Percentiles rank a stretch among this genome's conserved stretches.
Conservation (phyloP, 1,284 basidiomycete species). For the Takashimella tepidaria region DNA sequence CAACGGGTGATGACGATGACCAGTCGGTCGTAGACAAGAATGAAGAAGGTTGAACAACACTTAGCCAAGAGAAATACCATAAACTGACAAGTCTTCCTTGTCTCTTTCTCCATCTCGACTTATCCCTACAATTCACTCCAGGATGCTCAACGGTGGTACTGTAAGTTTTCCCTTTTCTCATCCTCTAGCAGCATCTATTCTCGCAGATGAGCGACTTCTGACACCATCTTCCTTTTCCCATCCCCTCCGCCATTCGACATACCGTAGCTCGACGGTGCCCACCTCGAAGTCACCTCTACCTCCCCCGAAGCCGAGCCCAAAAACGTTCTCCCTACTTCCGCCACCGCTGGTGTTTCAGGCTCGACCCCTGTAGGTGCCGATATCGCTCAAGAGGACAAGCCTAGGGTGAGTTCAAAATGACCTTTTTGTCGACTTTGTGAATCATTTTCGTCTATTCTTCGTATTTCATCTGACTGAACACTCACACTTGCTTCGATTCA, state of each 20-base stretch:
- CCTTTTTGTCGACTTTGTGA: background rate
- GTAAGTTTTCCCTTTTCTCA: slow-evolving; percentile 27
- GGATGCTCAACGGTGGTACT: slow-evolving; percentile 48
- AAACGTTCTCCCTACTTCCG: slow-evolving; percentile 1
- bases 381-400: slow-evolving; percentile 50
- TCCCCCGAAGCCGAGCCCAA: slow-evolving; percentile 30
- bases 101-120: background rate
- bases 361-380: slow-evolving; percentile 40
- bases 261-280: slow-evolving; percentile 47
- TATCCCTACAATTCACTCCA: slow-evolving; percentile 3
- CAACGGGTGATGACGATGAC: no score
- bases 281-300: slow-evolving; percentile 47
- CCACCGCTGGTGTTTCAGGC: slow-evolving; percentile 32
- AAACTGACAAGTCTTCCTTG: background rate
- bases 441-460: background rate
- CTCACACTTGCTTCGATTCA: background rate
- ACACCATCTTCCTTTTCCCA: no score
- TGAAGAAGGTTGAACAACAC: no score
- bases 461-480: background rate
- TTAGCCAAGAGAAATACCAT: no score
- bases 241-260: no score
- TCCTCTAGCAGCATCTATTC: slow-evolving; percentile 2
- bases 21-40: no score
- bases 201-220: slow-evolving; percentile 5
- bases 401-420: slow-evolving; percentile 46